These are phyloP conservation scores for Neoboletus magnificus DNA, from an alignment of 768 basidiomycete genomes.

Conservation along the genomic window DNA sequence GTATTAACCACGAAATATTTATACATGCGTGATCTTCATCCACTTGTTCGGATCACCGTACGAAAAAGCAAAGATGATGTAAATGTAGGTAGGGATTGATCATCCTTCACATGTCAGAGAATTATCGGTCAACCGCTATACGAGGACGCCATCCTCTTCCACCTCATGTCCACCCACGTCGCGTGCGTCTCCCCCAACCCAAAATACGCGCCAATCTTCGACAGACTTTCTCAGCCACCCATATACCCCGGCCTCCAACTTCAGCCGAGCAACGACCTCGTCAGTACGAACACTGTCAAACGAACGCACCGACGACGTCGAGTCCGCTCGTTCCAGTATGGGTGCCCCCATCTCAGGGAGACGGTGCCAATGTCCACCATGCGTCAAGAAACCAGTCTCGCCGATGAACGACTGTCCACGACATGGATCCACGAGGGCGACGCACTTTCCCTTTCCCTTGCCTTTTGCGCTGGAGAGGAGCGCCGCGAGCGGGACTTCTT, in stretches of 20 bases:
- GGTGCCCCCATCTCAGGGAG: slow-evolving; percentile 24
- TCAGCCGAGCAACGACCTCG: slow-evolving; percentile 44
- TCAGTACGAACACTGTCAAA: slow-evolving; percentile 52
- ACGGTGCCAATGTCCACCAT: slow-evolving; percentile 49
- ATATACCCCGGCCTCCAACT: slow-evolving; percentile 64
- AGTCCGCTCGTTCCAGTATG: slow-evolving; percentile 42
- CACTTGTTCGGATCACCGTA: not conserved
- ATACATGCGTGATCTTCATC: slow-evolving; percentile 10
- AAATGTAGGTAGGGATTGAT: not conserved
- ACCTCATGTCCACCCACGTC: slow-evolving; percentile 24
- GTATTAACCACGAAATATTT: slow-evolving; percentile 20
- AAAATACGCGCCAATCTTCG: slow-evolving; percentile 79
- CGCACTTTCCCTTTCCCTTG: slow-evolving; percentile 41
- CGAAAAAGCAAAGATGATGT: not conserved
- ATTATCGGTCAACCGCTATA: slow-evolving; percentile 8
- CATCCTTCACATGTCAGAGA: not conserved
- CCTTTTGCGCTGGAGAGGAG: slow-evolving; percentile 33
- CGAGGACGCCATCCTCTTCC: slow-evolving; percentile 32
- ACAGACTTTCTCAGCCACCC: slow-evolving; percentile 73
- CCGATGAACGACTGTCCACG: slow-evolving; percentile 63
- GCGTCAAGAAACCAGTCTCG: slow-evolving; percentile 46
- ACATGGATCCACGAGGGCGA: slow-evolving; percentile 41
- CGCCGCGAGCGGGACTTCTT: slow-evolving; percentile 58
- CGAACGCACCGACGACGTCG: slow-evolving; percentile 44
- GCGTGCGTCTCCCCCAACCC: slow-evolving; percentile 62